A percentile compares a stretch with the other conserved stretches of the same genome.
Evolutionary conservation across 495 filamentous ascomycete genomes (phyloP).

Genomic region (Bacidia gigantensis): DNA sequence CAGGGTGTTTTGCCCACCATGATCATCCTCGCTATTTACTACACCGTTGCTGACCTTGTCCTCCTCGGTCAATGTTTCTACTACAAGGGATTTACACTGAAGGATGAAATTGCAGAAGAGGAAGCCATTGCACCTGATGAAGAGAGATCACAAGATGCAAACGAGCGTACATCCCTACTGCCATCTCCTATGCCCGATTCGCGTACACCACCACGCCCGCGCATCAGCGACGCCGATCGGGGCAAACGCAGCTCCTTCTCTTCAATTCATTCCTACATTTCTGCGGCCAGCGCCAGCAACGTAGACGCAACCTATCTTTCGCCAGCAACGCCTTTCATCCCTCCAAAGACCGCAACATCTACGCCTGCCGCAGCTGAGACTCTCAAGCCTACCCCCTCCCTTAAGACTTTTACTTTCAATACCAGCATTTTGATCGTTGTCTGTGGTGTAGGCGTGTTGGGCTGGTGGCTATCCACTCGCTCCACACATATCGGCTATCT

Average conservation of each 20-base stretch:
- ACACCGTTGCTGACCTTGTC: slow-evolving; percentile 85
- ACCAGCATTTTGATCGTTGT: slow-evolving; percentile 59
- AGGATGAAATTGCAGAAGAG: slow-evolving; percentile 29
- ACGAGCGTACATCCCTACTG: slow-evolving; percentile 18
- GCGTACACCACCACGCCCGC: background rate
- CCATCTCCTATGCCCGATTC: background rate
- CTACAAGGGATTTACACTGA: slow-evolving; percentile 70
- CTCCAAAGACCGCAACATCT: slow-evolving; percentile 13
- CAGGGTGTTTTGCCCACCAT: slow-evolving; percentile 93
- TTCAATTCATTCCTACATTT: slow-evolving; percentile 16
- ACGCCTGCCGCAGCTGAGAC: slow-evolving; percentile 6
- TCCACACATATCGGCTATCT: slow-evolving; percentile 6
- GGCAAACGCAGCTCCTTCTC: slow-evolving; percentile 10
- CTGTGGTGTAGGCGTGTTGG: slow-evolving; percentile 63
- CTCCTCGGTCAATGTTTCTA: slow-evolving; percentile 83
- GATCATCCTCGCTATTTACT: slow-evolving; percentile 90
- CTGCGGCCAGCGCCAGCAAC: slow-evolving; percentile 15
- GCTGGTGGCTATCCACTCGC: slow-evolving; percentile 62
- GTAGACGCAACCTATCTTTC: slow-evolving; percentile 59
- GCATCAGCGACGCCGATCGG: slow-evolving; percentile 7
- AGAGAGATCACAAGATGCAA: slow-evolving; percentile 3
- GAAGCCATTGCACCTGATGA: slow-evolving; percentile 10
- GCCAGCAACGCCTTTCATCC: slow-evolving; percentile 60
- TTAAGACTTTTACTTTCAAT: slow-evolving; percentile 59
- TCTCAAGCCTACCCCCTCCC: slow-evolving; percentile 23